Evolutionary conservation across 495 filamentous ascomycete species (phyloP), one percentile per base, ranked within the genome.

Genomic region (Rostrohypoxylon terebratum): DNA sequence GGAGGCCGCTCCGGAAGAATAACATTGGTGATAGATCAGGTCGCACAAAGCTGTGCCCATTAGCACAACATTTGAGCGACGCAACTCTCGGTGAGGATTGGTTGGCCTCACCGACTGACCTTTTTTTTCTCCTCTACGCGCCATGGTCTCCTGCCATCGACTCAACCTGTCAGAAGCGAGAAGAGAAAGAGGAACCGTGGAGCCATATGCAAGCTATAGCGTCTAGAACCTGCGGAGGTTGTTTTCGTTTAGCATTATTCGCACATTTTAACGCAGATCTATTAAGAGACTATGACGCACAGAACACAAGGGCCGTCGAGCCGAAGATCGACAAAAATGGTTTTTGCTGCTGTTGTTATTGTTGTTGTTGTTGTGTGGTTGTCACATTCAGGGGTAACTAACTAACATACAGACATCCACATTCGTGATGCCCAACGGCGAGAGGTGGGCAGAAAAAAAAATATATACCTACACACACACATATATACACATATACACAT

Each of bases 31-130:
- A 75, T 68, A 60, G 45, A 59, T 75, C 68, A 75, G 44, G 72
- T 75, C 50, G 59, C 44, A 75, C 72, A 75, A 54, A 16, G 14
- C 38, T n/a, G 64, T 60, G 59, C 45, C 8, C 40, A 33, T 66
- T 68, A n/a, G n/a, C n/a, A 60, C 60, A 59, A 63, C 68, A 68
- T 44, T 65, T 65, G 63, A 65, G 38, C 59, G 21, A 71, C 36
- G n/a, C 53, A 47, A 53, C 50, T 64, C 59, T 71, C 71, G 71
- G 71, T 71, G 68, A 68, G 33, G 68, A 71, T 75, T 75, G 72
- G 72, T 59, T 47, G n/a, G 63, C 51, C 60, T 68, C 68, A 75
- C 68, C 72, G 63, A 71, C 68, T 71, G 63, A 64, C 59, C 72
- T 68, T 47, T 68, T 68, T 66, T 31, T 65, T 61, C 28, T 28